These are phyloP conservation scores for Phalaenopsis aphrodite DNA, from an alignment of 106 monocot species.

Conservation along the genomic window DNA sequence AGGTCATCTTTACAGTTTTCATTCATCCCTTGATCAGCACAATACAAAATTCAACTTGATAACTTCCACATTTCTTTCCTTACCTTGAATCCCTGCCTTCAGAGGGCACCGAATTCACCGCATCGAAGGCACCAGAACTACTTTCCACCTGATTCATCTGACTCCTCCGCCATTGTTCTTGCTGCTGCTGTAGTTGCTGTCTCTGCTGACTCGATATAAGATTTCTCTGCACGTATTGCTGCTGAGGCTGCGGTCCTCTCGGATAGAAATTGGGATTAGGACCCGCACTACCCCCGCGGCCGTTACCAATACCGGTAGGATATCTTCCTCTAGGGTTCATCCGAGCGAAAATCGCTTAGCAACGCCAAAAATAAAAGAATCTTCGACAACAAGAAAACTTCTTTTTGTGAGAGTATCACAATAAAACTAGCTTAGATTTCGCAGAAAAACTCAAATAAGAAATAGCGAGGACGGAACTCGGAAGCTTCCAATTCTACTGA, in stretches of 20 bases:
- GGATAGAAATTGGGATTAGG: slow-evolving; percentile 12
- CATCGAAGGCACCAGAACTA: slow-evolving; percentile 14
- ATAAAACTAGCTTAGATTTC: background rate
- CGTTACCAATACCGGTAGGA: slow-evolving; percentile 11
- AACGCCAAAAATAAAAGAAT: background rate
- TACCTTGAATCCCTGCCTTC: slow-evolving; percentile 48
- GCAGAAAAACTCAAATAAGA: background rate
- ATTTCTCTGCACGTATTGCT: slow-evolving; percentile 1
- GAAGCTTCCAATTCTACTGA: background rate
- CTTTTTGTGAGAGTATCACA: background rate
- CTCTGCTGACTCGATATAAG: background rate
- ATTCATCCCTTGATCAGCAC: background rate
- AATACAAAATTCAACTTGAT: background rate
- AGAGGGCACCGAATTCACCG: slow-evolving; percentile 15
- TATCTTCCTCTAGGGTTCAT: slow-evolving; percentile 16
- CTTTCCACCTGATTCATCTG: slow-evolving; percentile 26
- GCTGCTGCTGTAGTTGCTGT: slow-evolving; percentile 17
- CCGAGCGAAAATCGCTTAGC: background rate
- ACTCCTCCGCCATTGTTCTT: slow-evolving; percentile 77
- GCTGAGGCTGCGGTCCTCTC: slow-evolving; percentile 1
- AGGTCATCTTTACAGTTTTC: too few relatives aligned
- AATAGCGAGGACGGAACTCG: background rate
- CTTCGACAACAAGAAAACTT: background rate
- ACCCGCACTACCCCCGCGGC: slow-evolving; percentile 3
- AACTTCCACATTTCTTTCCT: background rate